Conservation (phyloP, 192 early-diverging fungal genomes). For the Gonapodya sp. region DNA sequence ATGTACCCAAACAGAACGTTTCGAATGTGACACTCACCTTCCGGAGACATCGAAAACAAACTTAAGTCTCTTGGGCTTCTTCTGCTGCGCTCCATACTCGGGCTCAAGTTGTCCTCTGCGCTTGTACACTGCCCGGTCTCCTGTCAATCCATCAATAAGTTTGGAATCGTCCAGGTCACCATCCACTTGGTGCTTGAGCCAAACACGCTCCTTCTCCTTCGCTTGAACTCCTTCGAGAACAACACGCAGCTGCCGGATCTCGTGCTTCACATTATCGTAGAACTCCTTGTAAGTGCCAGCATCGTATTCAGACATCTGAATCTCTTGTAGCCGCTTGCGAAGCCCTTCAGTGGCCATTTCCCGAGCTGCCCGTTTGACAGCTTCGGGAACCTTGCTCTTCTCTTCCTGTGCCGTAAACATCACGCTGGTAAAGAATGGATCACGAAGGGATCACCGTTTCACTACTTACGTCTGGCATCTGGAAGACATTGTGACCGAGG, state of each 20-base stretch:
- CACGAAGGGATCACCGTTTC: neutral
- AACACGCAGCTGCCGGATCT: slow-evolving; percentile 65
- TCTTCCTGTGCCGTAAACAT: neutral
- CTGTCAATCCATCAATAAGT: slow-evolving; percentile 64
- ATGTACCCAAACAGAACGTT: neutral
- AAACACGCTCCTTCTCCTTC: slow-evolving; percentile 70
- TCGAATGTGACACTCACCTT: slow-evolving; percentile 23
- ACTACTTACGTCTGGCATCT: slow-evolving; percentile 24
- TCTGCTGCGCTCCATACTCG: slow-evolving; percentile 54
- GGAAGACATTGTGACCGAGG: slow-evolving; percentile 29
- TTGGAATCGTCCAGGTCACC: slow-evolving; percentile 76
- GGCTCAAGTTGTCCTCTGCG: slow-evolving; percentile 61
- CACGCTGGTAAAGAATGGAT: neutral
- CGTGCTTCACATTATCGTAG: slow-evolving; percentile 47
- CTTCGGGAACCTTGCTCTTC: slow-evolving; percentile 1
- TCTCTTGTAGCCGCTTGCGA: slow-evolving; percentile 49
- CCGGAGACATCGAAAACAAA: slow-evolving; percentile 75
- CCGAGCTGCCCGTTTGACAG: neutral
- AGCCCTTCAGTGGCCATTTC: slow-evolving; percentile 65
- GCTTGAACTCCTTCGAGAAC: slow-evolving; percentile 65
- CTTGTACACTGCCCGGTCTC: slow-evolving; percentile 70
- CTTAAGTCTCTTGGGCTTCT: slow-evolving; percentile 64
- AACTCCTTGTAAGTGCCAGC: slow-evolving; percentile 21
- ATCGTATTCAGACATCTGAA: slow-evolving; percentile 64
- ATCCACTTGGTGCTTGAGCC: slow-evolving; percentile 69